Base-by-base conservation (phyloP, 768 basidiomycete genomes). In the Mycena rosella region DNA sequence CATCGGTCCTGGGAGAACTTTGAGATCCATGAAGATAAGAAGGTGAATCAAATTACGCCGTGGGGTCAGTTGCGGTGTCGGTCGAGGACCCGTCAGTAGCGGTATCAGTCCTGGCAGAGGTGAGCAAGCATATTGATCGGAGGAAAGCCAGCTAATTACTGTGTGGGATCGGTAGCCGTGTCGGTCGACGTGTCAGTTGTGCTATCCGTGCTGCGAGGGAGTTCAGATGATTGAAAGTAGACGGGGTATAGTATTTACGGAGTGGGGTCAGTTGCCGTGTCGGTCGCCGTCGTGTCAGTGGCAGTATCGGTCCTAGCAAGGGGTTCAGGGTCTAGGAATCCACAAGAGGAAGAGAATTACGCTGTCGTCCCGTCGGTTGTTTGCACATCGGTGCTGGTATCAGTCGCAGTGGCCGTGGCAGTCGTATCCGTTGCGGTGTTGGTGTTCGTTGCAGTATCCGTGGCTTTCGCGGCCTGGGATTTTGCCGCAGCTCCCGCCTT, bases 401-500 rank as follows among this genome's bases (percentile, higher is more conserved):
- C 59, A 9, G 34, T 13, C 4, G 30, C 51, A 53, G 42, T 42
- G 11, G 60, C 53, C 11, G 54, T 44, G 10, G 52, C 36, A 27
- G 65, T 51, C 2, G 42, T 34, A 34, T 34, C 32, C 32, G 32
- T 44, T 2, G 52, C 10, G 5, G 53, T 30, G 17, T 60, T 54
- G 3, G 59, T 56, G 26, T 58, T 52, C 8, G 64, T 67, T 9
- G 66, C 36, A 17, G 53, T 29, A 3, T 34, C 32, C 32, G 32
- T 34, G 32, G 32, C 11, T 34, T 34, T 34, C 6, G 58, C 58
- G 13, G 45, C 34, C n/a, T 49, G n/a, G 22, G 60, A 57, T 27
- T 69, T 69, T 2, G 68, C 68, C 17, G 49, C 58, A 15, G 56
- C 53, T 8, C 62, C 68, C 2, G 68, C 68, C 27, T 69, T 69